Conservation (phyloP, 2,329 filamentous ascomycete species). For the Alternaria arborescens region DNA sequence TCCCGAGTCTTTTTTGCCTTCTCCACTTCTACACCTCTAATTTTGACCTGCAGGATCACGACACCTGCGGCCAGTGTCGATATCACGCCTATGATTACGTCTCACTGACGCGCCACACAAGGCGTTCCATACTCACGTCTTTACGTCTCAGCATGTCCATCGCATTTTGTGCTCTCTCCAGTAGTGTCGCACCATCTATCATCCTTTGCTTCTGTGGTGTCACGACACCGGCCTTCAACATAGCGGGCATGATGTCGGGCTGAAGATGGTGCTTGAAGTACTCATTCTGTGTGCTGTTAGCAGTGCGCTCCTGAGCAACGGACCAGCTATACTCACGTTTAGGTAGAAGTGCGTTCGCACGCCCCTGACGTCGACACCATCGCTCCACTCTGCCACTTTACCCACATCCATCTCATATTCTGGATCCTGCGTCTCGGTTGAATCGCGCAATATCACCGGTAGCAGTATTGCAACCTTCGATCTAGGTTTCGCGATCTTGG, state of each 20-base stretch:
- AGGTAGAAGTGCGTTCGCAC: slow-evolving; percentile 66
- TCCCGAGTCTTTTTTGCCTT: background rate
- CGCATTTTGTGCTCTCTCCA: slow-evolving; percentile 55
- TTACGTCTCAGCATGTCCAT: slow-evolving; percentile 55
- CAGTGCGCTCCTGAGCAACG: background rate
- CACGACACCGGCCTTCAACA: slow-evolving; percentile 54
- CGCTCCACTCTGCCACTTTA: slow-evolving; percentile 59
- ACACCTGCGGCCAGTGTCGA: background rate
- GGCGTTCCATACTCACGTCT: slow-evolving; percentile 56
- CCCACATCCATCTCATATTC: slow-evolving; percentile 64
- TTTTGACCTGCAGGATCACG: background rate
- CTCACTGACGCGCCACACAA: slow-evolving; percentile 51
- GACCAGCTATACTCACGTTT: slow-evolving; percentile 49
- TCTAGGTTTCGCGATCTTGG: slow-evolving; percentile 58
- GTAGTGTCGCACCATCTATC: slow-evolving; percentile 54
- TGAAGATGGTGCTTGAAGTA: slow-evolving; percentile 65
- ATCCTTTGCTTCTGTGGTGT: slow-evolving; percentile 54
- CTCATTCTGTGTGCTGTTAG: slow-evolving; percentile 56
- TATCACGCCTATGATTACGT: background rate
- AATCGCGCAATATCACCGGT: slow-evolving; percentile 66
- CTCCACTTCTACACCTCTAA: background rate
- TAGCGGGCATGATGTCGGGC: slow-evolving; percentile 62
- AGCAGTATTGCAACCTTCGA: slow-evolving; percentile 66
- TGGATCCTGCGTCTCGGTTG: slow-evolving; percentile 58
- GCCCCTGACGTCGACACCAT: slow-evolving; percentile 62